Evolutionary conservation across 495 filamentous ascomycete species (phyloP).

Genomic region (Friedmanniomyces endolithicus): DNA sequence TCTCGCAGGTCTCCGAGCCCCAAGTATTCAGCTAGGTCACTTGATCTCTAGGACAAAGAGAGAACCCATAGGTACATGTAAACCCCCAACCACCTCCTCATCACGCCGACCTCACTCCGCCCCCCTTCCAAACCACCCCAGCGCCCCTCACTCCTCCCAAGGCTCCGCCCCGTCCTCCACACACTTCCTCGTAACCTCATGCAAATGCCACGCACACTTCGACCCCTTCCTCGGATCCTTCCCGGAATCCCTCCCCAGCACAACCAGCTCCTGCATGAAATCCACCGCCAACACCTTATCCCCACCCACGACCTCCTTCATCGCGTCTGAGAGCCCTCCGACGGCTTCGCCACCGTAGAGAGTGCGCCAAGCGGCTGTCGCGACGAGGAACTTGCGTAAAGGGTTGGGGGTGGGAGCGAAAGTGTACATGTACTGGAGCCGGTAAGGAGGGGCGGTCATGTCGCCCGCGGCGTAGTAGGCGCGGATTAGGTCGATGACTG

Average conservation of each 20-base stretch:
- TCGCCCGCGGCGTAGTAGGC: conserved; percentile 20
- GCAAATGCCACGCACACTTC: conserved; percentile 20
- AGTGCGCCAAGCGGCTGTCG: conserved; percentile 21
- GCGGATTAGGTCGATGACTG: conserved; percentile 24
- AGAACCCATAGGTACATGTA: too few relatives aligned
- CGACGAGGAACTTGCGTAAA: conserved; percentile 22
- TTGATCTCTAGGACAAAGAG: too few relatives aligned
- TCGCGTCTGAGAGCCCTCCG: conserved; percentile 4
- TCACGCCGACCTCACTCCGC: neutral
- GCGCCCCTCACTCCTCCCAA: too few relatives aligned
- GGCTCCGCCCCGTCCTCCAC: neutral
- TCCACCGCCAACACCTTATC: conserved; percentile 19
- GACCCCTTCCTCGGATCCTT: conserved; percentile 17
- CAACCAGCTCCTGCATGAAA: conserved; percentile 15
- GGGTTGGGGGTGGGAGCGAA: conserved; percentile 7
- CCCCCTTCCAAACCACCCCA: too few relatives aligned
- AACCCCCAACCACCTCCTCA: conserved; percentile 7
- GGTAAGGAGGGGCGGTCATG: conserved; percentile 25
- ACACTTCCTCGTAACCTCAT: conserved; percentile 16
- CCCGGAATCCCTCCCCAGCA: conserved; percentile 12
- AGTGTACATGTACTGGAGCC: conserved; percentile 26
- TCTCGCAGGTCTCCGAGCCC: too few relatives aligned
- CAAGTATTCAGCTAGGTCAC: too few relatives aligned
- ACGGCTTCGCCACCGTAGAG: conserved; percentile 13
- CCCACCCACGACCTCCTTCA: conserved; percentile 14